Percentiles rank a stretch among this genome's conserved stretches.
phyloP scores from a whole-genome alignment of 2,329 filamentous ascomycete genomes.

The Teratosphaeria zuluensis region DNA sequence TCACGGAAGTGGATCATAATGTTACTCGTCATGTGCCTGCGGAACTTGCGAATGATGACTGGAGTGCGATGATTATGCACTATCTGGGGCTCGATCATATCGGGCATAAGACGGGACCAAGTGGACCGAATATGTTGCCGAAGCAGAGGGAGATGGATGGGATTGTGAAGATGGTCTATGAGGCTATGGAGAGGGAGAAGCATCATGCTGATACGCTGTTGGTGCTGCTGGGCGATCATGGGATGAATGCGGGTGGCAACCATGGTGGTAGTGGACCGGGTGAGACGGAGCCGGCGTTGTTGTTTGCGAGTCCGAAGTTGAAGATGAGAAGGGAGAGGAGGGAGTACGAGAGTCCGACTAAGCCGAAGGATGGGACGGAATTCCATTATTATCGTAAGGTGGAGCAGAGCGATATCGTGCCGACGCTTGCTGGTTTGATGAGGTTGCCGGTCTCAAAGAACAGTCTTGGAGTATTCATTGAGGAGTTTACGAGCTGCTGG shows the following conservation, averaged over 20 bases:
- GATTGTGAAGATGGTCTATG: slow-evolving; percentile 67
- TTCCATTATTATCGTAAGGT: slow-evolving; percentile 77
- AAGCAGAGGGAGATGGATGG: slow-evolving; percentile 93
- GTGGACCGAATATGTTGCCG: slow-evolving; percentile 74
- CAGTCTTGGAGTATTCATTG: slow-evolving; percentile 78
- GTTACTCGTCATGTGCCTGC: slow-evolving; percentile 79
- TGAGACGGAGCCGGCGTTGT: slow-evolving; percentile 84
- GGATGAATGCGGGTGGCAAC: slow-evolving; percentile 99
- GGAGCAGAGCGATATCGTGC: slow-evolving; percentile 91
- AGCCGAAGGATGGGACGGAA: slow-evolving; percentile 47
- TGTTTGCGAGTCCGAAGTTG: slow-evolving; percentile 48
- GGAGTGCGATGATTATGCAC: slow-evolving; percentile 89
- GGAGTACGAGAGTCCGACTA: slow-evolving; percentile 40
- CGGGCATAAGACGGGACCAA: slow-evolving; percentile 87
- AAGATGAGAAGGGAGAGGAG: slow-evolving; percentile 8
- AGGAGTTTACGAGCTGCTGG: slow-evolving; percentile 73
- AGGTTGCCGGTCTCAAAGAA: slow-evolving; percentile 85
- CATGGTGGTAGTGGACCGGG: slow-evolving; percentile 89
- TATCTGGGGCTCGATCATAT: slow-evolving; percentile 96
- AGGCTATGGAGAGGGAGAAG: slow-evolving; percentile 57
- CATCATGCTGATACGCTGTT: slow-evolving; percentile 73
- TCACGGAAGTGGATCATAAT: slow-evolving; percentile 95
- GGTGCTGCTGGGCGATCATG: slow-evolving; percentile 85
- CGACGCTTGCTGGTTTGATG: slow-evolving; percentile 75
- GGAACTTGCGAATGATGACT: slow-evolving; percentile 70